Percentiles rank a stretch among this genome's conserved stretches.
phyloP scores from a whole-genome alignment of 2,329 filamentous ascomycete genomes.

The Colletotrichum musae region DNA sequence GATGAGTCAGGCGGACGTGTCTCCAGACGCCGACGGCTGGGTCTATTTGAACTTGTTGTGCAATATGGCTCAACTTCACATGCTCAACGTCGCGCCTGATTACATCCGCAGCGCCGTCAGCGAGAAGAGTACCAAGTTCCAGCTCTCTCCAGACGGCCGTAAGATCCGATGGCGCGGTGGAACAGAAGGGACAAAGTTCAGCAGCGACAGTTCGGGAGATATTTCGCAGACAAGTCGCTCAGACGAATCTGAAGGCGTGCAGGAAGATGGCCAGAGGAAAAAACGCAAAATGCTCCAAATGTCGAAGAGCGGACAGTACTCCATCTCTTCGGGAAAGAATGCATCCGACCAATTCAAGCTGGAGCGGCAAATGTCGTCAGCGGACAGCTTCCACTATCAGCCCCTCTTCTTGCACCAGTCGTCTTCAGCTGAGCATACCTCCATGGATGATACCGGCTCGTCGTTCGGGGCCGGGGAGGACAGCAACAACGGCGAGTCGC shows the following conservation, averaged over 20 bases:
- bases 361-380: conserved; percentile 55
- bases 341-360: conserved; percentile 52
- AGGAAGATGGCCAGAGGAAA: conserved; percentile 61
- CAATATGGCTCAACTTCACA: conserved; percentile 88
- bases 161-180: conserved; percentile 87
- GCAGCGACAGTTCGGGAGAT: conserved; percentile 72
- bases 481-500: conserved; percentile 64
- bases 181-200: conserved; percentile 73
- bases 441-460: conserved; percentile 63
- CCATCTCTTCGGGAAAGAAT: conserved; percentile 54
- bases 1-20: conserved; percentile 58
- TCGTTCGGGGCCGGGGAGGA: conserved; percentile 64
- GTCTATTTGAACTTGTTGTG: conserved; percentile 85
- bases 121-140: conserved; percentile 81
- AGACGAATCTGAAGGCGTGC: conserved; percentile 62
- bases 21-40: conserved; percentile 80
- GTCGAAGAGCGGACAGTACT: conserved; percentile 43
- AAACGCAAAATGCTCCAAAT: conserved; percentile 59
- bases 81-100: conserved; percentile 83
- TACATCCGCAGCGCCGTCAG: conserved; percentile 82
- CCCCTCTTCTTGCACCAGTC: conserved; percentile 71
- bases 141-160: conserved; percentile 82
- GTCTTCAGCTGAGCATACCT: conserved; percentile 62
- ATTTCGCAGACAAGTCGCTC: conserved; percentile 64
- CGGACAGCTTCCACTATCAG: conserved; percentile 73